Evolutionary conservation across 1,284 basidiomycete genomes (phyloP).

Genomic region (Trametes versicolor): DNA sequence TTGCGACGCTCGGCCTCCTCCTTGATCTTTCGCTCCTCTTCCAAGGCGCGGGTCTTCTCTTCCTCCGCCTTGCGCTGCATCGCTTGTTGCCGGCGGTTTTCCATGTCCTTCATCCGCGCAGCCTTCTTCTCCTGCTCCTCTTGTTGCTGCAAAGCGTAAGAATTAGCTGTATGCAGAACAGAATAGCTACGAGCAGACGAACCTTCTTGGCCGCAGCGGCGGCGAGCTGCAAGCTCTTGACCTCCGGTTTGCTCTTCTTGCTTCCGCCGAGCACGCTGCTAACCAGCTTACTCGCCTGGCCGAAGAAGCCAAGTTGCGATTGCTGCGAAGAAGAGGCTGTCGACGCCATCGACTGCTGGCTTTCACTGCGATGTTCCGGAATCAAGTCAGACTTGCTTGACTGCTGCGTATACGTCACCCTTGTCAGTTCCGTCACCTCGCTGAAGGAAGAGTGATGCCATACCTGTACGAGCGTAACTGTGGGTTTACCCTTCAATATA

Average conservation of each 20-base stretch:
- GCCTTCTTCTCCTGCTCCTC: slow-evolving; percentile 86
- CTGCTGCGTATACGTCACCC: slow-evolving; percentile 4
- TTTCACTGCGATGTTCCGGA: slow-evolving; percentile 49
- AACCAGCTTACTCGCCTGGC: slow-evolving; percentile 72
- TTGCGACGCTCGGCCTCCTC: slow-evolving; percentile 78
- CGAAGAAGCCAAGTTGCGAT: slow-evolving; percentile 67
- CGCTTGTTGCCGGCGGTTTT: slow-evolving; percentile 75
- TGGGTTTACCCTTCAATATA: slow-evolving; percentile 49
- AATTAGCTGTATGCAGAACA: background rate
- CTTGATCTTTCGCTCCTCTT: slow-evolving; percentile 75
- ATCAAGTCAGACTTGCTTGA: slow-evolving; percentile 27
- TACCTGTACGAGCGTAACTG: slow-evolving; percentile 57
- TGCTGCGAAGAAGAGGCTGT: slow-evolving; percentile 60
- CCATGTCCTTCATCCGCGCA: slow-evolving; percentile 79
- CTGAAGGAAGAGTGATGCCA: slow-evolving; percentile 30
- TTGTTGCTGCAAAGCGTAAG: slow-evolving; percentile 71
- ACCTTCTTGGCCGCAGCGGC: slow-evolving; percentile 89
- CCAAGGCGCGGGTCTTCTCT: slow-evolving; percentile 68
- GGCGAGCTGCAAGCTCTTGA: slow-evolving; percentile 87
- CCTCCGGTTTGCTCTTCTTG: slow-evolving; percentile 76
- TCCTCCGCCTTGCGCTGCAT: slow-evolving; percentile 83
- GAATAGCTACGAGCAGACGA: slow-evolving; percentile 19
- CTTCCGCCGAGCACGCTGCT: slow-evolving; percentile 69
- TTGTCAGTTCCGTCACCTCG: background rate
- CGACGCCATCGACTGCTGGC: slow-evolving; percentile 63